These are phyloP conservation scores for Phytophthora cajani DNA, from an alignment of 352 stramenopile species.

Conservation along the genomic window DNA sequence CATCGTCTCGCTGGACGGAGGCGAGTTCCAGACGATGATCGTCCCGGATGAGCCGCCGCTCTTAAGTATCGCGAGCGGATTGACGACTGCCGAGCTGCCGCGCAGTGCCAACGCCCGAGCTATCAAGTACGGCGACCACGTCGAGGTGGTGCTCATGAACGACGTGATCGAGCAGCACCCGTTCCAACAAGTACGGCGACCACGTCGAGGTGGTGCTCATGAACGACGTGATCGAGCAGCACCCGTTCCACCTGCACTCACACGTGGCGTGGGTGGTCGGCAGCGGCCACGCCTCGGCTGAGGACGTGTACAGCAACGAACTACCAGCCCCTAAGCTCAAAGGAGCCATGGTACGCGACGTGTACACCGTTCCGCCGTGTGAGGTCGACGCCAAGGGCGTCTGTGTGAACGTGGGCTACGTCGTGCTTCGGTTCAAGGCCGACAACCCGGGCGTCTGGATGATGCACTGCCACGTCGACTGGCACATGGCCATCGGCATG, in stretches of 20 bases:
- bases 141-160: slow-evolving; percentile 14
- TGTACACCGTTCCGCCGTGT: slow-evolving; percentile 24
- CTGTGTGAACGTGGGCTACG: slow-evolving; percentile 20
- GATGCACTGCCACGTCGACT: slow-evolving; percentile 40
- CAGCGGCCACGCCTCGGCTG: slow-evolving; percentile 4
- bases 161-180: slow-evolving; percentile 26
- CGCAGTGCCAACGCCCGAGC: background rate
- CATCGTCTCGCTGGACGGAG: slow-evolving; percentile 18
- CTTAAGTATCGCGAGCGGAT: slow-evolving; percentile 9
- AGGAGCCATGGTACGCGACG: slow-evolving; percentile 16
- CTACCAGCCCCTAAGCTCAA: slow-evolving; percentile 13
- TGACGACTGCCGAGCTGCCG: slow-evolving; percentile 4
- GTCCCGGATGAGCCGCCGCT: slow-evolving; percentile 7
- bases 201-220: slow-evolving; percentile 3
- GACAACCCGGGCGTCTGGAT: slow-evolving; percentile 36
- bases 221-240: slow-evolving; percentile 25
- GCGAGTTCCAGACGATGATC: slow-evolving; percentile 7
- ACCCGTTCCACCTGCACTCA: slow-evolving; percentile 38
- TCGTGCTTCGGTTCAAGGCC: slow-evolving; percentile 33
- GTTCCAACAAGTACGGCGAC: too few species aligned
- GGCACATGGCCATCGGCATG: slow-evolving; percentile 27
- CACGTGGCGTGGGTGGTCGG: slow-evolving; percentile 25
- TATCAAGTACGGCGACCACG: slow-evolving; percentile 14
- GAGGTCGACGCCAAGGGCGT: slow-evolving; percentile 1
- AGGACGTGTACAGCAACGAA: background rate